A percentile compares a stretch with the other conserved stretches of the same genome.
phyloP scores from a whole-genome alignment of 208 protist species.

The Crithidia bombi region DNA sequence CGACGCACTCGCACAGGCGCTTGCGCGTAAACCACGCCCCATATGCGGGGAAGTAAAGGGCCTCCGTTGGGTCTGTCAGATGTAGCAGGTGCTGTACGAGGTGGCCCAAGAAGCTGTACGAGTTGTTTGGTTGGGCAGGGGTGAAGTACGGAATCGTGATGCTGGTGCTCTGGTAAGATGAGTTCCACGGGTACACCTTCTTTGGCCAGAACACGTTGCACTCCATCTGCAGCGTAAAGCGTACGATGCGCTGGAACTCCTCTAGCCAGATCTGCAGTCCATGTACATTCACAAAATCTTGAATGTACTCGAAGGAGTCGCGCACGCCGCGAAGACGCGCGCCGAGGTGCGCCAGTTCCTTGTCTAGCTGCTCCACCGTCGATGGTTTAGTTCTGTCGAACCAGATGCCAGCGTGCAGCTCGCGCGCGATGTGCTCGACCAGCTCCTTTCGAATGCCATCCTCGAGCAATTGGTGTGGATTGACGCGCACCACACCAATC shows the following conservation, averaged over 20 bases:
- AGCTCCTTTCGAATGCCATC: slow-evolving; percentile 97
- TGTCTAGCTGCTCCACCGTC: slow-evolving; percentile 57
- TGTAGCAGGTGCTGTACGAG: slow-evolving; percentile 90
- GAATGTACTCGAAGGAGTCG: slow-evolving; percentile 96
- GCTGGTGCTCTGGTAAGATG: slow-evolving; percentile 89
- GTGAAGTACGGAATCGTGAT: slow-evolving; percentile 95
- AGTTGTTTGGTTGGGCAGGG: slow-evolving; percentile 25
- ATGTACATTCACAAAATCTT: slow-evolving; percentile 98
- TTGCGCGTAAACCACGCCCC: slow-evolving; percentile 86
- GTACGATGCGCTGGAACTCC: slow-evolving; percentile 96
- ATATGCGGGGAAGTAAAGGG: slow-evolving; percentile 85
- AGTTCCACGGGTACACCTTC: slow-evolving; percentile 91
- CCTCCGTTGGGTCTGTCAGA: slow-evolving; percentile 79
- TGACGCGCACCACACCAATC: slow-evolving; percentile 96
- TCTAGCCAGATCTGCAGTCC: slow-evolving; percentile 97
- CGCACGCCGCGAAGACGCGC: slow-evolving; percentile 90
- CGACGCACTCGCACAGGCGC: slow-evolving; percentile 73
- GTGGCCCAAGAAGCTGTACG: slow-evolving; percentile 93
- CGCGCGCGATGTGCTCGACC: slow-evolving; percentile 77
- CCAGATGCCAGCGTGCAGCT: slow-evolving; percentile 70
- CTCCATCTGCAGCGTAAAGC: slow-evolving; percentile 98
- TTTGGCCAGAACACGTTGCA: slow-evolving; percentile 95
- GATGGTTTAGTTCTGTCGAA: slow-evolving; percentile 57
- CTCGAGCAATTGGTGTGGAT: slow-evolving; percentile 96
- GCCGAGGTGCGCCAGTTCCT: slow-evolving; percentile 77